These are phyloP conservation scores for Porcisia deanei DNA, from an alignment of 208 protist genomes.

Conservation along the genomic window DNA sequence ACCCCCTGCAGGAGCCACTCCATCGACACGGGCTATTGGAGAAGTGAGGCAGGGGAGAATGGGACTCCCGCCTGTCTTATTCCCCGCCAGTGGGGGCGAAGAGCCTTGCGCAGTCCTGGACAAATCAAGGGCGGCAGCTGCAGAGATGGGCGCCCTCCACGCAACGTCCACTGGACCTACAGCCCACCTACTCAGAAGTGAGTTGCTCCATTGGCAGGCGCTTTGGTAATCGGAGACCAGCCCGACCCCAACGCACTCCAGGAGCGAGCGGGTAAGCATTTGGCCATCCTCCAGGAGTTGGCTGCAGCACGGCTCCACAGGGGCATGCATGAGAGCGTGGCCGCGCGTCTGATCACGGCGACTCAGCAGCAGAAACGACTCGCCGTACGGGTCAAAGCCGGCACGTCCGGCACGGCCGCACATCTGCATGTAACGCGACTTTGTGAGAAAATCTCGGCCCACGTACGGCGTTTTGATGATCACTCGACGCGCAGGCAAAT, in stretches of 20 bases:
- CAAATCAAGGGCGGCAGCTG: neutral
- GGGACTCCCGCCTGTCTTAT: neutral
- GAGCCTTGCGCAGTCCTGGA: neutral
- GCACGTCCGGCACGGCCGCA: constrained; percentile 84
- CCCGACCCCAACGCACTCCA: constrained; percentile 84
- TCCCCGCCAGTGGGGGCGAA: neutral
- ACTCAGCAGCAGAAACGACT: constrained; percentile 79
- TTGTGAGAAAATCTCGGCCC: constrained; percentile 65
- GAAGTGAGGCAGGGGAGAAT: neutral
- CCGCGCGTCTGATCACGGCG: constrained; percentile 47
- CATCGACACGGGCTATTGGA: neutral
- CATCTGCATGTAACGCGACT: constrained; percentile 83
- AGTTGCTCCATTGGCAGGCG: constrained; percentile 43
- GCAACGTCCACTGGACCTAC: constrained; percentile 47
- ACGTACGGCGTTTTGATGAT: constrained; percentile 85
- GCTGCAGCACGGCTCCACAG: constrained; percentile 53
- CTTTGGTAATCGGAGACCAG: constrained; percentile 48
- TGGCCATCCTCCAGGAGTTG: constrained; percentile 49
- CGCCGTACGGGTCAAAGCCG: constrained; percentile 77
- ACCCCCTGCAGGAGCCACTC: neutral
- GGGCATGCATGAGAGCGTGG: constrained; percentile 43
- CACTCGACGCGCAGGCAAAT: constrained; percentile 90
- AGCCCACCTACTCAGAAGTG: constrained; percentile 52
- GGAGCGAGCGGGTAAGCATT: constrained; percentile 50
- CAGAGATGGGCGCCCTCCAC: constrained; percentile 11